These are phyloP conservation scores for Tetracladium maxilliforme DNA, from an alignment of 2,329 filamentous ascomycete species.

Conservation along the genomic window DNA sequence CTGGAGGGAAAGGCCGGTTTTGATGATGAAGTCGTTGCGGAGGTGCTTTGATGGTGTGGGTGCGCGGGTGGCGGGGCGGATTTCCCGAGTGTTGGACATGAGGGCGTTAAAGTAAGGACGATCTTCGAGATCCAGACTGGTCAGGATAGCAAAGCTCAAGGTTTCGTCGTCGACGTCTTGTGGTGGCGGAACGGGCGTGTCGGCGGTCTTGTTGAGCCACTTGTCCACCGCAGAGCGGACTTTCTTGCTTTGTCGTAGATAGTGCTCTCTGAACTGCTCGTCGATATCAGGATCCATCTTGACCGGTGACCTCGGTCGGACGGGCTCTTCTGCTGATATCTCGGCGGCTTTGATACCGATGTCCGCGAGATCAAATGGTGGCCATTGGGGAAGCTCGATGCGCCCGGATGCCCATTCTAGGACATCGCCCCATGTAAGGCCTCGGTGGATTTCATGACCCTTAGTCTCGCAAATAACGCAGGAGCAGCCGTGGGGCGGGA, in stretches of 20 bases:
- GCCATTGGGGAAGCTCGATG: conserved; percentile 75
- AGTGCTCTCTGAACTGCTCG: conserved; percentile 85
- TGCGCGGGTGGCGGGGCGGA: conserved; percentile 42
- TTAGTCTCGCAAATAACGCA: conserved; percentile 72
- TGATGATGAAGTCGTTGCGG: conserved; percentile 60
- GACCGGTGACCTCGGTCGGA: conserved; percentile 43
- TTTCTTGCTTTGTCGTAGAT: conserved; percentile 82
- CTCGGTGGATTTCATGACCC: too few species aligned
- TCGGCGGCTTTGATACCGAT: conserved; percentile 45
- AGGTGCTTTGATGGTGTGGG: conserved; percentile 54
- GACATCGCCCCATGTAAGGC: conserved; percentile 90
- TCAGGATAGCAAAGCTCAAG: conserved; percentile 82
- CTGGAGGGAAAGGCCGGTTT: conserved; percentile 66
- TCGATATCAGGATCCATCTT: conserved; percentile 88
- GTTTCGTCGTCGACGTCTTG: conserved; percentile 92
- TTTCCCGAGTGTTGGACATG: conserved; percentile 39
- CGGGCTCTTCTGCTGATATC: conserved; percentile 35
- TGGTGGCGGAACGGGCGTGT: conserved; percentile 54
- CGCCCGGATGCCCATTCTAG: conserved; percentile 84
- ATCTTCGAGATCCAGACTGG: conserved; percentile 63
- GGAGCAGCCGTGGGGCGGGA: conserved; percentile 71
- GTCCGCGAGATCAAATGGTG: conserved; percentile 63
- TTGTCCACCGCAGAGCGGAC: conserved; percentile 81
- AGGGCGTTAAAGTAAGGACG: conserved; percentile 73
- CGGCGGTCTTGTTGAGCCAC: conserved; percentile 73